Evolutionary conservation across 2,329 filamentous ascomycete genomes (phyloP).

Genomic region (Aspergillus arachidicola): DNA sequence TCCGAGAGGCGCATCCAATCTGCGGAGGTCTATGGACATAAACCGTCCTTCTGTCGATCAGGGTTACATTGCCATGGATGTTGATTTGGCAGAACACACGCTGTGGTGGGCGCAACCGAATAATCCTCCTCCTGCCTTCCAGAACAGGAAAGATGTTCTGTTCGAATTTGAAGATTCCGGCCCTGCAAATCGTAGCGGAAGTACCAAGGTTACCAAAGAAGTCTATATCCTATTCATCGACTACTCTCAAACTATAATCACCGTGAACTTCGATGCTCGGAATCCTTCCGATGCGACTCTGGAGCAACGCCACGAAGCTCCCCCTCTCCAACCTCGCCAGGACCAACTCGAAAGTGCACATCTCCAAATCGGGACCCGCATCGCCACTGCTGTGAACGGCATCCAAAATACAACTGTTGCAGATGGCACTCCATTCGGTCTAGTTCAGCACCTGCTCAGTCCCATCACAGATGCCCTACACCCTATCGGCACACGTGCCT

Average conservation of each 20-base stretch:
- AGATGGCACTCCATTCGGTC: slow-evolving; percentile 76
- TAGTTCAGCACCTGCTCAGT: slow-evolving; percentile 78
- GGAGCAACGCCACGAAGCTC: slow-evolving; percentile 83
- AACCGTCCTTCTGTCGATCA: slow-evolving; percentile 73
- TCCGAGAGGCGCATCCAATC: slow-evolving; percentile 52
- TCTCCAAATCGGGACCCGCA: slow-evolving; percentile 75
- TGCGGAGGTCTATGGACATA: slow-evolving; percentile 72
- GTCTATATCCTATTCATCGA: slow-evolving; percentile 90
- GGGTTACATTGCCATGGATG: slow-evolving; percentile 82
- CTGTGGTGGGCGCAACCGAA: slow-evolving; percentile 88
- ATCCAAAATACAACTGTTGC: slow-evolving; percentile 81
- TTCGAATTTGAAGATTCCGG: slow-evolving; percentile 80
- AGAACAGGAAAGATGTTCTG: slow-evolving; percentile 79
- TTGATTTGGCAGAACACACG: slow-evolving; percentile 74
- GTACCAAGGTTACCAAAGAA: slow-evolving; percentile 73
- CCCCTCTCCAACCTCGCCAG: slow-evolving; percentile 79
- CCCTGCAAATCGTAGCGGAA: slow-evolving; percentile 68
- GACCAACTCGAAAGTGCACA: slow-evolving; percentile 91
- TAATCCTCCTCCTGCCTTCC: slow-evolving; percentile 76
- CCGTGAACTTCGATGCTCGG: slow-evolving; percentile 73
- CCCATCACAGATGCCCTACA: slow-evolving; percentile 73
- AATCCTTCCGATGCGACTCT: slow-evolving; percentile 73
- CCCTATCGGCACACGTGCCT: slow-evolving; percentile 85
- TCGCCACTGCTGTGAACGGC: slow-evolving; percentile 68
- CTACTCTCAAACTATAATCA: slow-evolving; percentile 92